Evolutionary conservation across 75 land plant species (phyloP).

Genomic region (Adiantum capillusveneris): DNA sequence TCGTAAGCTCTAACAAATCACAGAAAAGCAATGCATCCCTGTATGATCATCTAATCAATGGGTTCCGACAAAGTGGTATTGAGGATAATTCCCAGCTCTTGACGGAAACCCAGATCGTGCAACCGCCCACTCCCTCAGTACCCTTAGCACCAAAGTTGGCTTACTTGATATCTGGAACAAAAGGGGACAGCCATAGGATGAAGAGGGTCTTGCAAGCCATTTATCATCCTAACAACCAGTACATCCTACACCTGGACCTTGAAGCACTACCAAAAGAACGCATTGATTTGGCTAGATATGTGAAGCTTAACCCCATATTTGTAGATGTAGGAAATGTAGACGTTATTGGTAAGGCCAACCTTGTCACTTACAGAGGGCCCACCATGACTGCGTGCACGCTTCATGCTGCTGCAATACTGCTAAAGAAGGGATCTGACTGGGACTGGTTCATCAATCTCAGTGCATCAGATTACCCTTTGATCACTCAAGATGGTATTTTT

Average conservation of each 20-base stretch:
- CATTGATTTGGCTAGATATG: conserved; percentile 57
- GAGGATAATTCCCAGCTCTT: too few relatives aligned
- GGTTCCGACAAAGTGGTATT: too few relatives aligned
- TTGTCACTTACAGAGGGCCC: conserved; percentile 91
- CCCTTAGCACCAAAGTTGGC: conserved; percentile 63
- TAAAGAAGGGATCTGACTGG: conserved; percentile 74
- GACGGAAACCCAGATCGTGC: too few relatives aligned
- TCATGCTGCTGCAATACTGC: conserved; percentile 77
- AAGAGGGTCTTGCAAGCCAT: conserved; percentile 80
- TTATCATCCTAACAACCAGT: conserved; percentile 88
- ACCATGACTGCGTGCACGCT: conserved; percentile 95
- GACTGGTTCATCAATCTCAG: conserved; percentile 98
- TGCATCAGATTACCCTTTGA: conserved; percentile 94
- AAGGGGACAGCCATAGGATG: conserved; percentile 83
- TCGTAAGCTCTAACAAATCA: conserved; percentile 6
- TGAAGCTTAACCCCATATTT: conserved; percentile 59
- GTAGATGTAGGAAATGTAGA: conserved; percentile 64
- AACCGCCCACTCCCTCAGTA: not conserved
- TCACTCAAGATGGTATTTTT: conserved; percentile 94
- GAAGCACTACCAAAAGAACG: conserved; percentile 90
- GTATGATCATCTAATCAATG: too few relatives aligned
- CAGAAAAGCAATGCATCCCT: too few relatives aligned
- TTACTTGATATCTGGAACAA: conserved; percentile 87
- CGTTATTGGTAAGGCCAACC: conserved; percentile 71
- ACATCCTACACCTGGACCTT: conserved; percentile 81